Percentiles rank a stretch among this genome's conserved stretches.
These are phyloP conservation scores for Coriaria nepalensis DNA, from an alignment of 306 rosid species.

Conservation along the genomic window DNA sequence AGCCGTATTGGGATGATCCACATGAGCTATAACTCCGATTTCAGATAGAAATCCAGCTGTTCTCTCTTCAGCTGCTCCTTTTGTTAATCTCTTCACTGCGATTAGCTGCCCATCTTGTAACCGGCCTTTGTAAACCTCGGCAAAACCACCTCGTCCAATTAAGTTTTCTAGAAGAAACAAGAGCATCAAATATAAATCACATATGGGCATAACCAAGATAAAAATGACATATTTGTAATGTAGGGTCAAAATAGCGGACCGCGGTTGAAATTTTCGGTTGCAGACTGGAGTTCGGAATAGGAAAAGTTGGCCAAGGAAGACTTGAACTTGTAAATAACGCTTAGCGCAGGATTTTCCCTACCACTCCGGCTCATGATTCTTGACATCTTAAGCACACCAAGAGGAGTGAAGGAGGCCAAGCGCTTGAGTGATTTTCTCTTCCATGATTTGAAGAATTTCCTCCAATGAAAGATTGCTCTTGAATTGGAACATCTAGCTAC, in stretches of 20 bases:
- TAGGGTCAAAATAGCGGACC: constrained; percentile 27
- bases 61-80: constrained; percentile 46
- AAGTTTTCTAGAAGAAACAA: constrained; percentile 32
- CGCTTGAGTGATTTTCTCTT: constrained; percentile 27
- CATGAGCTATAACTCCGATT: constrained; percentile 58
- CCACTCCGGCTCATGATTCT: constrained; percentile 36
- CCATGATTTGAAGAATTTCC: constrained; percentile 34
- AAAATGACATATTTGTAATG: constrained; percentile 6
- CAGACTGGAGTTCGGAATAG: constrained; percentile 33
- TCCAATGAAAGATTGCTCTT: constrained; percentile 28
- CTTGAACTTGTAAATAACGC: constrained; percentile 29
- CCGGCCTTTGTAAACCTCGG: constrained; percentile 58
- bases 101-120: constrained; percentile 50
- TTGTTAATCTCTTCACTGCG: constrained; percentile 51
- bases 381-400: constrained; percentile 35
- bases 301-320: constrained; percentile 39
- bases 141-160: constrained; percentile 74
- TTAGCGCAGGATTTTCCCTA: constrained; percentile 23
- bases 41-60: constrained; percentile 54
- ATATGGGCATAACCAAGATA: constrained; percentile 7
- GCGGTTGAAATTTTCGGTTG: constrained; percentile 46
- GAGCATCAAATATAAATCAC: constrained; percentile 7
- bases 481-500: constrained; percentile 13
- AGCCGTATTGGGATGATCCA: constrained; percentile 63
- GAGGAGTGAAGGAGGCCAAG: constrained; percentile 34